phyloP scores from a whole-genome alignment of 345 rosid species.

The Populus tremula region DNA sequence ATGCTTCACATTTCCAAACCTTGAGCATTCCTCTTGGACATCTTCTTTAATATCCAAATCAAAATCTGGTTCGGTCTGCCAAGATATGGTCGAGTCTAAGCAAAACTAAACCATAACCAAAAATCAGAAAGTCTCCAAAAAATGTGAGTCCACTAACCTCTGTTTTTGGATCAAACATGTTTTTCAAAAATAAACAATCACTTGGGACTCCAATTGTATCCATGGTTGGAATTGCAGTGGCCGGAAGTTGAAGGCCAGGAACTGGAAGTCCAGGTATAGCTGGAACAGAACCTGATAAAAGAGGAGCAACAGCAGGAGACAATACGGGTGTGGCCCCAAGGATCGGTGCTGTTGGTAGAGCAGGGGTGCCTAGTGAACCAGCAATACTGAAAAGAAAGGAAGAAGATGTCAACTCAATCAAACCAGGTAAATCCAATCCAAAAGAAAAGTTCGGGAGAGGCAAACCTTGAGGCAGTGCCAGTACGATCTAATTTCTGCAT shows the following conservation, averaged over 20 bases:
- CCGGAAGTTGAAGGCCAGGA: slow-evolving; percentile 45
- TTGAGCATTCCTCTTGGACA: slow-evolving; percentile 76
- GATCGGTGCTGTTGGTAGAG: slow-evolving; percentile 42
- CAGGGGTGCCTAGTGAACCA: slow-evolving; percentile 33
- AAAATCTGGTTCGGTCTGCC: slow-evolving; percentile 82
- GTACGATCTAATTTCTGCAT: slow-evolving; percentile 94
- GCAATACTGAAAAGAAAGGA: slow-evolving; percentile 30
- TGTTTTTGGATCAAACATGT: slow-evolving; percentile 82
- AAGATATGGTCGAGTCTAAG: slow-evolving; percentile 2
- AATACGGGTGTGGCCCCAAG: slow-evolving; percentile 40
- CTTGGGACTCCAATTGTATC: slow-evolving; percentile 72
- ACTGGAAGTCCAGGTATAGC: slow-evolving; percentile 52
- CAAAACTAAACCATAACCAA: not conserved
- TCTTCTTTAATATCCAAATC: slow-evolving; percentile 90
- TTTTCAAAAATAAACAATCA: slow-evolving; percentile 78
- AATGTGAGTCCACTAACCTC: slow-evolving; percentile 46
- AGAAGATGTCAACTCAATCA: slow-evolving; percentile 1
- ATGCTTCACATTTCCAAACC: slow-evolving; percentile 72
- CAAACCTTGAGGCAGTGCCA: slow-evolving; percentile 76
- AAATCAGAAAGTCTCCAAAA: not conserved
- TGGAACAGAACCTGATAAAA: slow-evolving; percentile 46
- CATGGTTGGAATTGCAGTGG: slow-evolving; percentile 37
- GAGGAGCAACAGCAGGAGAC: slow-evolving; percentile 53
- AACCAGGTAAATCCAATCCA: not conserved
- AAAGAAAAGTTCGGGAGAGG: slow-evolving; percentile 2